Conservation (phyloP, 2,329 filamentous ascomycete species). For the Monosporascus ibericus region DNA sequence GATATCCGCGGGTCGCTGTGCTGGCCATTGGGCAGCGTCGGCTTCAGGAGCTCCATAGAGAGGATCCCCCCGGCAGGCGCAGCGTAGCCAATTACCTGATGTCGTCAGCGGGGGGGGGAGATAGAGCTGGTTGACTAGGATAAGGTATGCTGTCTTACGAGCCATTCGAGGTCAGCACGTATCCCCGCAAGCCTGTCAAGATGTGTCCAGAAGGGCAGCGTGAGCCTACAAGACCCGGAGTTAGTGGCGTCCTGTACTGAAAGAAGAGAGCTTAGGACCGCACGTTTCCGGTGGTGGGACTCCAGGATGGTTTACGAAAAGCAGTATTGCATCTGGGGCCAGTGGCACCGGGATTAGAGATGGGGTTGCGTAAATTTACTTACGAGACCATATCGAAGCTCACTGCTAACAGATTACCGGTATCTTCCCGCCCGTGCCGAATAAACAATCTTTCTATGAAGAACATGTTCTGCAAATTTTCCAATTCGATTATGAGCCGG, state of each 20-base stretch:
- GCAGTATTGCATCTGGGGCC: too few relatives aligned
- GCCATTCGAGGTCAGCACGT: slow-evolving; percentile 42
- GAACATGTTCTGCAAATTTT: slow-evolving; percentile 52
- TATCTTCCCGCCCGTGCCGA: slow-evolving; percentile 32
- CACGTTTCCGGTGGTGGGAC: not conserved
- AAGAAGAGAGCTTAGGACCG: too few relatives aligned
- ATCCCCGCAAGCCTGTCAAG: slow-evolving; percentile 37
- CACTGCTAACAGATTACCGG: slow-evolving; percentile 34
- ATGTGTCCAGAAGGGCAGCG: slow-evolving; percentile 43
- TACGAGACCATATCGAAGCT: slow-evolving; percentile 41
- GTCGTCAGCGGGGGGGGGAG: not conserved
- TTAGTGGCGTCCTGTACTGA: too few relatives aligned
- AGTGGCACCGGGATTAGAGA: not conserved
- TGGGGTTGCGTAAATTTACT: not conserved
- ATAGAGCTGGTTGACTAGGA: not conserved
- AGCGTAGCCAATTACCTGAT: slow-evolving; percentile 42
- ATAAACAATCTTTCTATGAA: slow-evolving; percentile 51
- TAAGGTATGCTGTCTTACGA: slow-evolving; percentile 28
- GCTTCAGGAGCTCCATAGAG: slow-evolving; percentile 42
- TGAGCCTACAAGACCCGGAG: slow-evolving; percentile 17
- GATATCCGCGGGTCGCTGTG: slow-evolving; percentile 31
- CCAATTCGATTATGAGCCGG: slow-evolving; percentile 40
- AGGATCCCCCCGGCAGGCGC: slow-evolving; percentile 44
- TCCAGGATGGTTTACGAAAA: too few relatives aligned
- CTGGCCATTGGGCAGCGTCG: slow-evolving; percentile 28